Evolutionary conservation across 305 asterid genomes (phyloP).

Genomic region (Rubia occidens): DNA sequence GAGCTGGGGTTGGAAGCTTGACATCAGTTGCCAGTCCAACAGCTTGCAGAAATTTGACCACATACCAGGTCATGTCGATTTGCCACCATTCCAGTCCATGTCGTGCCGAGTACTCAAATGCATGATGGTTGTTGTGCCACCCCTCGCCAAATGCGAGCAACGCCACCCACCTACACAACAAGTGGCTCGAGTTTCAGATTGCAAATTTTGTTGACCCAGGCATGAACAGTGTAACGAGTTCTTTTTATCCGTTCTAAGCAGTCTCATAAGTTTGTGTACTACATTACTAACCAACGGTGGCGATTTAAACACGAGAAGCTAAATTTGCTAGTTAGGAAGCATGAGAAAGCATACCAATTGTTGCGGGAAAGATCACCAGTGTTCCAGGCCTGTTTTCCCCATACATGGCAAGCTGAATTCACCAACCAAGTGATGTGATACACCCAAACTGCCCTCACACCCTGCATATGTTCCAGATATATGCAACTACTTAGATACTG

Average conservation of each 20-base stretch:
- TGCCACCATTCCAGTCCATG: conserved; percentile 91
- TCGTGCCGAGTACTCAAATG: conserved; percentile 64
- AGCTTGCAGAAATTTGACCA: conserved; percentile 44
- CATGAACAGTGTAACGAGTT: neutral
- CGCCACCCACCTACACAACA: conserved; percentile 61
- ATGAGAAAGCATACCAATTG: conserved; percentile 36
- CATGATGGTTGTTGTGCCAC: conserved; percentile 87
- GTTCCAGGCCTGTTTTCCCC: conserved; percentile 77
- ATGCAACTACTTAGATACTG: neutral
- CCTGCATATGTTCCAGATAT: conserved; percentile 32
- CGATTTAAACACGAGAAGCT: too few relatives aligned
- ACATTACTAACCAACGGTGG: neutral
- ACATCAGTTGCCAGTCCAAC: conserved; percentile 66
- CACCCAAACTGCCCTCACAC: conserved; percentile 65
- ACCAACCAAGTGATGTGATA: conserved; percentile 76
- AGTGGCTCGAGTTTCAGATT: neutral
- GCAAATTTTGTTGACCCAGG: too few relatives aligned
- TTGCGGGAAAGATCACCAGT: conserved; percentile 62
- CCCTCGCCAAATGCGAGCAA: conserved; percentile 81
- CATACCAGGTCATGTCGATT: conserved; percentile 62
- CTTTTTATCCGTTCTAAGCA: neutral
- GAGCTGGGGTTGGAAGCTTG: conserved; percentile 47
- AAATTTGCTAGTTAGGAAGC: neutral
- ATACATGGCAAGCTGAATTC: conserved; percentile 77
- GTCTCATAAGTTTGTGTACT: too few relatives aligned